phyloP scores from a whole-genome alignment of 345 rosid species.

The Cochlearia excelsa region DNA sequence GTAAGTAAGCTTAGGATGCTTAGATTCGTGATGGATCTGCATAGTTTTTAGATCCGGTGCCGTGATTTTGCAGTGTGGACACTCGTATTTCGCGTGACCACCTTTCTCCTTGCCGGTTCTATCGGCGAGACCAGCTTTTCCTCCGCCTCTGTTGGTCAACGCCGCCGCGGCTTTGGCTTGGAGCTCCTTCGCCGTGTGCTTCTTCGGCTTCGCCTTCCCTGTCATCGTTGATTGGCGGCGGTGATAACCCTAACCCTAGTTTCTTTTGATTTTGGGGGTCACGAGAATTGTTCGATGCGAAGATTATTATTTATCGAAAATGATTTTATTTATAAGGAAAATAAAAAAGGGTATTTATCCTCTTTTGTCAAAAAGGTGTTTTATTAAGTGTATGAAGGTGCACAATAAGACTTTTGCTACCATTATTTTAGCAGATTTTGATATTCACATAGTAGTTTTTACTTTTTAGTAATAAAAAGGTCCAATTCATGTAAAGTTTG shows the following conservation, averaged over 20 bases:
- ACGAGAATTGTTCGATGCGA: too few relatives aligned
- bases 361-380: too few relatives aligned
- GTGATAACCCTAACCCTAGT: background rate
- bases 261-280: too few relatives aligned
- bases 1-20: conserved; percentile 76
- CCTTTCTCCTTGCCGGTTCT: conserved; percentile 75
- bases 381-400: too few relatives aligned
- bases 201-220: conserved; percentile 99
- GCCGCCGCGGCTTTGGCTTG: conserved; percentile 88
- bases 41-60: conserved; percentile 82
- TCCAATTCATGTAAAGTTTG: too few relatives aligned
- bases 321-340: too few relatives aligned
- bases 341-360: too few relatives aligned
- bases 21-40: conserved; percentile 96
- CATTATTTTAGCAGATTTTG: too few relatives aligned
- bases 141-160: conserved; percentile 89
- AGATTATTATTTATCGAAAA: too few relatives aligned
- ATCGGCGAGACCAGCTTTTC: conserved; percentile 81
- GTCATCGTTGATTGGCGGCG: conserved; percentile 49
- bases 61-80: conserved; percentile 80
- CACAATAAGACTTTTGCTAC: too few relatives aligned
- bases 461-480: too few relatives aligned
- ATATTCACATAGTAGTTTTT: too few relatives aligned
- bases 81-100: conserved; percentile 91
- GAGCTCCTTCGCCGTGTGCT: conserved; percentile 99